phyloP scores from a whole-genome alignment of 441 rosid genomes.

The Erodium texanum region DNA sequence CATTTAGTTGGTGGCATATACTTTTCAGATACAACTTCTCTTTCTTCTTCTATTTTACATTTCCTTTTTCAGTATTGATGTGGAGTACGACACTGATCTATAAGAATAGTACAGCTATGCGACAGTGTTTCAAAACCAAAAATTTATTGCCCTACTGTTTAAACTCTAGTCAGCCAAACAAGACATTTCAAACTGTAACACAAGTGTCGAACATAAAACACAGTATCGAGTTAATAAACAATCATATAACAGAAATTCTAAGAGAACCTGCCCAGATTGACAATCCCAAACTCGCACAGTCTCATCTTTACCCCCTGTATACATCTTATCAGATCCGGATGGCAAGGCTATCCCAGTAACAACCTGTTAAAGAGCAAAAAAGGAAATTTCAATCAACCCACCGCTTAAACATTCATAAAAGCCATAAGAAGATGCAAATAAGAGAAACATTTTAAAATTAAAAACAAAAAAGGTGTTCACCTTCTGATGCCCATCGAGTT shows the following conservation, averaged over 20 bases:
- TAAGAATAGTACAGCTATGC: background rate
- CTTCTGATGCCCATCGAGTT: conserved; percentile 83
- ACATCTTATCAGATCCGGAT: conserved; percentile 79
- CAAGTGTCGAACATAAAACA: too few species aligned
- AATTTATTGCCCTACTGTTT: background rate
- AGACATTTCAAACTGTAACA: too few species aligned
- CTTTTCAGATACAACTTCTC: too few species aligned
- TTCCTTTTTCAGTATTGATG: too few species aligned
- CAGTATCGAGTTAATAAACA: background rate
- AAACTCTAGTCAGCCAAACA: background rate
- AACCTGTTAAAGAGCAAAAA: conserved; percentile 31
- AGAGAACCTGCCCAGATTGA: conserved; percentile 67
- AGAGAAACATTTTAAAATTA: too few species aligned
- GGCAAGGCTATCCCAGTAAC: conserved; percentile 86
- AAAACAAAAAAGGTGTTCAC: conserved; percentile 21
- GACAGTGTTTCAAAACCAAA: background rate
- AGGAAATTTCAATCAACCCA: background rate
- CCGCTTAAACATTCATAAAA: background rate
- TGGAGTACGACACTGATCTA: background rate
- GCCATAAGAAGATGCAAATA: too few species aligned
- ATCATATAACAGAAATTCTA: too few species aligned
- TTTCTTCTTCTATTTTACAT: too few species aligned
- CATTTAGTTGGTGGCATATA: too few species aligned
- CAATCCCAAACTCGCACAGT: conserved; percentile 90
- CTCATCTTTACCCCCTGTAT: conserved; percentile 81